Base-by-base conservation (phyloP, 2,329 filamentous ascomycete species). In the Westerdykella aurantiaca region DNA sequence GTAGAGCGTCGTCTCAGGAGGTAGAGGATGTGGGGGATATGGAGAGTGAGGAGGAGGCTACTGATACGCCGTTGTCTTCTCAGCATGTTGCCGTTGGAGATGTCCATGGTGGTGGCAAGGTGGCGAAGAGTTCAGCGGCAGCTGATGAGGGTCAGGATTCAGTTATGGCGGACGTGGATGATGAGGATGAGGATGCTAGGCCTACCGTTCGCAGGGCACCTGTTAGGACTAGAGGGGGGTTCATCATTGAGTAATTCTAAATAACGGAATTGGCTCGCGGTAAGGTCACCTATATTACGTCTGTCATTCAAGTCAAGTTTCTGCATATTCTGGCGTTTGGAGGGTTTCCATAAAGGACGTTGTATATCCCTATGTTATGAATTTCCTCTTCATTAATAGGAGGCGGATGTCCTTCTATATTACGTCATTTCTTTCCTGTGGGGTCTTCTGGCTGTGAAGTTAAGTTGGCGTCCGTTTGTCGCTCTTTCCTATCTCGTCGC, bases 241-340 rank as follows among this genome's bases (percentile, higher is more conserved):
- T 73, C 47, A 55, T 74, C 33, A 56, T 73, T 54, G 25, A 29
- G 71, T 44, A 70, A 73, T 55, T 69, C 66, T 21, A 66, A 69
- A 44, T 69, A 56, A 56, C 42, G 6, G 18, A 21, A 21, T 21
- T 21, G 18, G 18, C 18, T 21, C 18, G 18, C 6, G 18, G 18
- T 21, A 21, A 21, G 37, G 37, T 14, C 16, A 7, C 10, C 5
- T 17, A 25, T 9, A n/a, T 41, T 9, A 6, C n/a, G 7, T 18
- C 33, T 7, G 33, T 10, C 33, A 14, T 35, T 9, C n/a, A 14
- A 16, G 33, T 14, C 14, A 3, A 14, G 31, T 33, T 3, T 9
- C n/a, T 35, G n/a, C 33, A 35, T 18, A 35, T 14, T 5, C 3
- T 35, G 33, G 33, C 33, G 31, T 35, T 10, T 29, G 25, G n/a